Evolutionary conservation across 352 stramenopile genomes (phyloP).

Genomic region (Phytopythium helicoides): DNA sequence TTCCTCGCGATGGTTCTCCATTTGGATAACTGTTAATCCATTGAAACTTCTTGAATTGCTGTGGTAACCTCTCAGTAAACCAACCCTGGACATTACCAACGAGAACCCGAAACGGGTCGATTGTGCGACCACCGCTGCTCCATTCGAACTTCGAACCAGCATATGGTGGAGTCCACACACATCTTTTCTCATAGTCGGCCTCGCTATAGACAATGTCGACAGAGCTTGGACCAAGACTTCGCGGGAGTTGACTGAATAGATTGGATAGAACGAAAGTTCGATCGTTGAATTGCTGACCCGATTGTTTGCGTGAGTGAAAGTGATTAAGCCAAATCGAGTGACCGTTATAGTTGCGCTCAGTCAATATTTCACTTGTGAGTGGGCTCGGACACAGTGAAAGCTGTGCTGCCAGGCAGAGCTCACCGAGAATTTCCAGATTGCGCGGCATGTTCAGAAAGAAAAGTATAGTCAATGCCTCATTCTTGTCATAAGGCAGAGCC

Average conservation of each 20-base stretch:
- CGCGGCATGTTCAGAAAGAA: slow-evolving; percentile 41
- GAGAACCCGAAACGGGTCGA: slow-evolving; percentile 42
- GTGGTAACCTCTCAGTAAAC: slow-evolving; percentile 34
- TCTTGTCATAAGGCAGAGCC: slow-evolving; percentile 21
- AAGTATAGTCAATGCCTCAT: slow-evolving; percentile 27
- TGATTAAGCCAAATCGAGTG: slow-evolving; percentile 29
- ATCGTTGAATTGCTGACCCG: no score
- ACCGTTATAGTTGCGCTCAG: no score
- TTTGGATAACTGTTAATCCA: slow-evolving; percentile 51
- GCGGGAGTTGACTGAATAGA: no score
- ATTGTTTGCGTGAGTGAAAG: slow-evolving; percentile 6
- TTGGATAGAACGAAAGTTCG: no score
- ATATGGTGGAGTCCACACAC: slow-evolving; percentile 40
- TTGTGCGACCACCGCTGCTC: slow-evolving; percentile 12
- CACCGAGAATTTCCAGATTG: slow-evolving; percentile 31
- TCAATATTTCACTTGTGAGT: slow-evolving; percentile 7
- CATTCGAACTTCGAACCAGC: slow-evolving; percentile 20
- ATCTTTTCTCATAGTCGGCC: slow-evolving; percentile 18
- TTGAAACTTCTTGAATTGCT: slow-evolving; percentile 15
- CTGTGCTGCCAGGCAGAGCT: slow-evolving; percentile 37
- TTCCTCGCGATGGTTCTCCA: slow-evolving; percentile 31
- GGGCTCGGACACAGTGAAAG: slow-evolving; percentile 17
- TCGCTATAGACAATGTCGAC: slow-evolving; percentile 20
- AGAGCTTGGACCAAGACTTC: not conserved
- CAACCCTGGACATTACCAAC: slow-evolving; percentile 7